phyloP scores from a whole-genome alignment of 805 yeast genomes.

The Scheffersomyces lignosus region DNA sequence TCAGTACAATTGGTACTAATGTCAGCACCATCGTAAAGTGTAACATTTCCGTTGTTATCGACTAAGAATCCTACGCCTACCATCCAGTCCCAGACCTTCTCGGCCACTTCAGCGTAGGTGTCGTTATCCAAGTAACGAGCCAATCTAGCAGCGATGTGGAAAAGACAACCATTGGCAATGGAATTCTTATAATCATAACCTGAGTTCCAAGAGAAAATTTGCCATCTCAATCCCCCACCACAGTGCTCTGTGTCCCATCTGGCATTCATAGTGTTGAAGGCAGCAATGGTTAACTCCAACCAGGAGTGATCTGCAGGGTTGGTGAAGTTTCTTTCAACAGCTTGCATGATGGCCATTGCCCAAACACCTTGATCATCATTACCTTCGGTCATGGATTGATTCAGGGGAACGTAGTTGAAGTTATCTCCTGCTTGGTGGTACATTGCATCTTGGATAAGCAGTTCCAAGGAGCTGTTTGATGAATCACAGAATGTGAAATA shows the following conservation, averaged over 20 bases:
- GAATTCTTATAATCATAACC: slow-evolving; percentile 94
- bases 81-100: slow-evolving; percentile 81
- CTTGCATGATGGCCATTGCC: slow-evolving; percentile 48
- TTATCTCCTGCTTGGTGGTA: slow-evolving; percentile 43
- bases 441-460: slow-evolving; percentile 38
- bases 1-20: slow-evolving; percentile 48
- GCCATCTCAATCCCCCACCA: slow-evolving; percentile 95
- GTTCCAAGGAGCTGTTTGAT: slow-evolving; percentile 30
- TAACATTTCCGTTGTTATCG: slow-evolving; percentile 15
- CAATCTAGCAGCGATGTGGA: slow-evolving; percentile 83
- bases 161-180: slow-evolving; percentile 86
- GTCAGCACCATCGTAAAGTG: slow-evolving; percentile 60
- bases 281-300: slow-evolving; percentile 84
- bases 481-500: slow-evolving; percentile 39
- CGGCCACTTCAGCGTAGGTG: slow-evolving; percentile 74
- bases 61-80: slow-evolving; percentile 29
- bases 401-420: slow-evolving; percentile 44
- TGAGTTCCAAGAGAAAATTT: slow-evolving; percentile 89
- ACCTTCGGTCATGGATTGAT: slow-evolving; percentile 48
- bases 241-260: slow-evolving; percentile 82
- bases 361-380: slow-evolving; percentile 56
- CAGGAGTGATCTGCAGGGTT: slow-evolving; percentile 68
- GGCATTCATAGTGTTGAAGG: slow-evolving; percentile 83
- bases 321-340: slow-evolving; percentile 45
- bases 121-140: slow-evolving; percentile 79